Base-by-base conservation (phyloP, 768 basidiomycete genomes). In the Xerocomus spinulosus region DNA sequence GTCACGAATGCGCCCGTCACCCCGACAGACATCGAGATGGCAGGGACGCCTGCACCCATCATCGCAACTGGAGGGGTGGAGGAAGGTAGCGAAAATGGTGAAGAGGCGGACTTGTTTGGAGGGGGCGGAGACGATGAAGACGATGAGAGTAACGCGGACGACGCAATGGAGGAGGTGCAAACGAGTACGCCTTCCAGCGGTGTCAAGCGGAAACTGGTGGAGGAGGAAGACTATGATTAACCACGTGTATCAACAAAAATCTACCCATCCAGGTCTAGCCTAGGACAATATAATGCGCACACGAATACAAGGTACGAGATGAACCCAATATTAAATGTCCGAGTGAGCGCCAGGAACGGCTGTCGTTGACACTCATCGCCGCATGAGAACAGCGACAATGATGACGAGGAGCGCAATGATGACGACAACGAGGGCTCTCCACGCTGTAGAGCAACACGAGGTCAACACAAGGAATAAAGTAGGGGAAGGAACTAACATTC, bases 151-250 rank as follows among this genome's bases (percentile, higher is more conserved):
- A 63, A 53, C 38, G 60, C 48, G 9, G 77, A 77, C 50, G 89
- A 90, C 47, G 82, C 73, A 3, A 89, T 89, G 87, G 87, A 88
- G 54, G 86, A 89, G 51, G 80, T 87, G 4, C 78, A 83, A 20
- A 77, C 81, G 34, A 54, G 73, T 34, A 71, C 69, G 7, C 72
- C 76, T n/a, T 68, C 74, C 10, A 83, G 83, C 50, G 87, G 85
- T 20, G 71, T 81, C 42, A 89, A 87, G 62, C 75, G 89, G 33
- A 89, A 90, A 64, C 68, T 91, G 40, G 83, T 89, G 3, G 89
- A 92, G 61, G 89, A 90, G 57, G 88, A 92, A 53, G 89, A 92
- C 59, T 92, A 92, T 53, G 88, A 91, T 62, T 87, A 70, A 63
- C 38, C 35, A 25, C 12, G 18, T 25, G 34, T n/a, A n/a, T n/a